Evolutionary conservation across 2,329 filamentous ascomycete genomes (phyloP).

Genomic region (Colletotrichum tanaceti): DNA sequence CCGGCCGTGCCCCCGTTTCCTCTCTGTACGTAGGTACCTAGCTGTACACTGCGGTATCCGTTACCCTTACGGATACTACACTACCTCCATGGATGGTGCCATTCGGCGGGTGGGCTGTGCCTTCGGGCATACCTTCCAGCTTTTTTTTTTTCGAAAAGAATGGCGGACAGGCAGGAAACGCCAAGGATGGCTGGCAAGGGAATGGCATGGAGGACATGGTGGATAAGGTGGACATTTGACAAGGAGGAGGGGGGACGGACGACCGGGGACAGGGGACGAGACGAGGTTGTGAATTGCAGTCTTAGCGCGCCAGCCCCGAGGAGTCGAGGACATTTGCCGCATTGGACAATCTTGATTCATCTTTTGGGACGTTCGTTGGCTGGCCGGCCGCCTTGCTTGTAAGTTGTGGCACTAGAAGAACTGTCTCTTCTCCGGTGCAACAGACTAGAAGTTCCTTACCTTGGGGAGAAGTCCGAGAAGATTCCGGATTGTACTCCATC

Average conservation of each 20-base stretch:
- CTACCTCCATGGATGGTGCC: too few species aligned
- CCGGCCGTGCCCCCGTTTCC: conserved; percentile 16
- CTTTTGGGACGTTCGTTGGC: too few species aligned
- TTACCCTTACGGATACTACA: too few species aligned
- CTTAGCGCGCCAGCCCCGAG: conserved; percentile 34
- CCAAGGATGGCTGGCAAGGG: conserved; percentile 25
- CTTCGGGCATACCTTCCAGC: not conserved
- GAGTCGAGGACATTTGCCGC: conserved; percentile 17
- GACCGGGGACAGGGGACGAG: conserved; percentile 19
- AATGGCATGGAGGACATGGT: conserved; percentile 12
- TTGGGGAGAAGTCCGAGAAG: too few species aligned
- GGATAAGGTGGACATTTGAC: not conserved
- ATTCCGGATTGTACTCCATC: not conserved
- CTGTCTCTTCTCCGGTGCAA: not conserved
- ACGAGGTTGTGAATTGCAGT: conserved; percentile 13
- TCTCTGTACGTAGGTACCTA: not conserved
- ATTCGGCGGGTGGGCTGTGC: too few species aligned
- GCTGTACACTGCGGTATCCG: too few species aligned
- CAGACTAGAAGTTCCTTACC: too few species aligned
- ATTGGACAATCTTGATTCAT: too few species aligned
- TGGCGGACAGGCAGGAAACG: conserved; percentile 7
- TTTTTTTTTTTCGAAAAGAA: not conserved
- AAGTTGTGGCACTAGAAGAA: not conserved
- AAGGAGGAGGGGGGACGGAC: not conserved
- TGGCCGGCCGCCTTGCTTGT: too few species aligned